Evolutionary conservation across 1,139 yeast species (phyloP), one percentile per base, ranked within the genome.

Genomic region (Pichia sp.): DNA sequence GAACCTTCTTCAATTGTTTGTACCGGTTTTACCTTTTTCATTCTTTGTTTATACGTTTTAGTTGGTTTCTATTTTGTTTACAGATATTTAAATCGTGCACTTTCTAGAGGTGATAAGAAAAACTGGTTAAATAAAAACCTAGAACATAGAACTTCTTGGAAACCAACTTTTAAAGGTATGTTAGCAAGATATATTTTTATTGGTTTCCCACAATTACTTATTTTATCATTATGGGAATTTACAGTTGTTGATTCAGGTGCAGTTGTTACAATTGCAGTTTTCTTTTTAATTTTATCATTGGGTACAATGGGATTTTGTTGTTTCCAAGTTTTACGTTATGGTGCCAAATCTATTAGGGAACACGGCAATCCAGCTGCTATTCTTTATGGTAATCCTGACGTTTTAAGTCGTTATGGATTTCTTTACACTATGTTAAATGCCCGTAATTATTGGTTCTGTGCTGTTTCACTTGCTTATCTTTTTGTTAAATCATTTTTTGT

Each of bases 341-440:
- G 87, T 22, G 66, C 60, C 37, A 59, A 58, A 43, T 83, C 93
- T 0, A 63, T 76, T 36, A 51, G 54, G 34, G 59, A 68, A 39
- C 79, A 70, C 56, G 72, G 75, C 38, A 83, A 83, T 55, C 88
- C 94, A 0, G 93, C 93, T 28, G 89, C 89, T 25, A 61, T 80
- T 40, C 65, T 84, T 37, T 84, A 83, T 55, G 91, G 93, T 50
- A 82, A 83, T 52, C 66, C 75, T 35, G 67, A 65, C 33, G 68
- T 83, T 33, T 70, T 83, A 55, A 71, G 77, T 62, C 80, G 79
- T 56, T 83, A 76, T 56, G 93, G 93, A 1, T 83, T 79, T 61
- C 75, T 84, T 53, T 84, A 83, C 61, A 82, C 91, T n/a, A 82
- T 82, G 87, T 82, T 80, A 57, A 74, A 73, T 50, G 91, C 93